A percentile compares a stretch with the other conserved stretches of the same genome.
Conservation (phyloP, 129 eudicot species). For the Lactuca saligna region DNA sequence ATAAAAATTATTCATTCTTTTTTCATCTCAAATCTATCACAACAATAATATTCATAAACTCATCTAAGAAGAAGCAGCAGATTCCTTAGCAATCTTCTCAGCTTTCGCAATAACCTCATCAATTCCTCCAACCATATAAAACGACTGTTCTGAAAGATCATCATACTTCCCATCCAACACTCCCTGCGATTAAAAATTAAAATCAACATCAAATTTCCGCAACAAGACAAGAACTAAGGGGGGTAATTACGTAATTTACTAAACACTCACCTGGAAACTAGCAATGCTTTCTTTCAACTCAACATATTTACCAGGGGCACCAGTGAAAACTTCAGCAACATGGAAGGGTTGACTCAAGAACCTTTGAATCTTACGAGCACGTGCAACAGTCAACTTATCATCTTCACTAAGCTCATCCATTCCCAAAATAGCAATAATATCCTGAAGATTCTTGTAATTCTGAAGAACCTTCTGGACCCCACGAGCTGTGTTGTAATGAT, state of each 20-base stretch:
- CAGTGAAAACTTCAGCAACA: slow-evolving; percentile 97
- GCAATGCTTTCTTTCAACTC: slow-evolving; percentile 84
- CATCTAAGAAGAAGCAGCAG: slow-evolving; percentile 46
- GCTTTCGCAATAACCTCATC: slow-evolving; percentile 97
- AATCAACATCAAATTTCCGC: neutral
- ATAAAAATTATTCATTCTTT: slow-evolving; percentile 41
- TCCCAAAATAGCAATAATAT: slow-evolving; percentile 94
- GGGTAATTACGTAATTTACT: neutral
- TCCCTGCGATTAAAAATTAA: slow-evolving; percentile 42
- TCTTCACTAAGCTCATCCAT: slow-evolving; percentile 97
- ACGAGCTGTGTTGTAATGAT: slow-evolving; percentile 96
- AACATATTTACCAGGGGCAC: slow-evolving; percentile 91
- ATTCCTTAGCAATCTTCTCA: slow-evolving; percentile 92
- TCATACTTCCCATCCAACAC: slow-evolving; percentile 95
- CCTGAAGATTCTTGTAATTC: slow-evolving; percentile 96
- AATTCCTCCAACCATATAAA: slow-evolving; percentile 99
- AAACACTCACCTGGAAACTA: slow-evolving; percentile 77
- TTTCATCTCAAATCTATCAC: slow-evolving; percentile 47
- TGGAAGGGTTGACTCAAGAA: slow-evolving; percentile 98
- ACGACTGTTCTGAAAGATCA: slow-evolving; percentile 87
- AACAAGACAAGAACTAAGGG: neutral
- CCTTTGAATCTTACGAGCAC: slow-evolving; percentile 92
- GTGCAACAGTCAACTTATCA: slow-evolving; percentile 88
- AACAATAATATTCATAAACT: neutral
- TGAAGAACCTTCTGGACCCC: slow-evolving; percentile 96